Evolutionary conservation across 2,329 filamentous ascomycete genomes (phyloP).

Genomic region (Xylariaceae sp.): DNA sequence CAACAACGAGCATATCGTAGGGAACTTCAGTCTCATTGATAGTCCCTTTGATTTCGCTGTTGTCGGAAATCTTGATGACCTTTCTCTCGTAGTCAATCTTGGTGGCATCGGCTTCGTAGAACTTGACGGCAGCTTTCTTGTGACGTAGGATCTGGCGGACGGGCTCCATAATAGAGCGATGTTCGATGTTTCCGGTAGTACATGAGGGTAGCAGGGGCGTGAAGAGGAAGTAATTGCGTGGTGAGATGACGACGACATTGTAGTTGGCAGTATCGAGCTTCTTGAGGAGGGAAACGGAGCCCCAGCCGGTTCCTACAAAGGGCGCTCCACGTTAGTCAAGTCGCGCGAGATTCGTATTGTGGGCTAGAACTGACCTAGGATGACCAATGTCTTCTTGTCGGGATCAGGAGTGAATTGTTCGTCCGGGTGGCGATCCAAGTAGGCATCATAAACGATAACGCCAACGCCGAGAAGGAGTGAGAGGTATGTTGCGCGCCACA

Average conservation of each 20-base stretch:
- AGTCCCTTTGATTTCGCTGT: conserved; percentile 89
- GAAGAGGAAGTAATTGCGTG: conserved; percentile 99
- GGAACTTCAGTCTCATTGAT: conserved; percentile 85
- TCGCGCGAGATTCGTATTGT: conserved; percentile 20
- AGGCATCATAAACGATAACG: conserved; percentile 82
- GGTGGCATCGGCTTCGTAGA: conserved; percentile 96
- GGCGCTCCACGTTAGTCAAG: conserved; percentile 19
- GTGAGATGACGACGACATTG: conserved; percentile 97
- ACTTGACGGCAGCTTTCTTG: conserved; percentile 92
- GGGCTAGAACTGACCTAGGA: conserved; percentile 72
- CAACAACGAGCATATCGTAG: conserved; percentile 98
- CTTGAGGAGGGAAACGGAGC: conserved; percentile 92
- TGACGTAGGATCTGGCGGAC: conserved; percentile 94
- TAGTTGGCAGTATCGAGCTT: conserved; percentile 99
- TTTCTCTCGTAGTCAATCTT: conserved; percentile 94
- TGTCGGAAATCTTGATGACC: conserved; percentile 87
- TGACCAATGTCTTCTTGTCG: conserved; percentile 93
- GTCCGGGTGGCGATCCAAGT: conserved; percentile 78
- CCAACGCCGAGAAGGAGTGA: conserved; percentile 72
- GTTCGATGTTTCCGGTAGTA: conserved; percentile 96
- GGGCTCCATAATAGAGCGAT: conserved; percentile 99
- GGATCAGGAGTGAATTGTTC: conserved; percentile 83
- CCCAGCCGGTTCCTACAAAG: conserved; percentile 87
- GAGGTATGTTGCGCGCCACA: conserved; percentile 84
- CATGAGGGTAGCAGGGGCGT: conserved; percentile 96